Evolutionary conservation across 129 eudicot genomes (phyloP).

Genomic region (sunflower (Helianthus annuus)): DNA sequence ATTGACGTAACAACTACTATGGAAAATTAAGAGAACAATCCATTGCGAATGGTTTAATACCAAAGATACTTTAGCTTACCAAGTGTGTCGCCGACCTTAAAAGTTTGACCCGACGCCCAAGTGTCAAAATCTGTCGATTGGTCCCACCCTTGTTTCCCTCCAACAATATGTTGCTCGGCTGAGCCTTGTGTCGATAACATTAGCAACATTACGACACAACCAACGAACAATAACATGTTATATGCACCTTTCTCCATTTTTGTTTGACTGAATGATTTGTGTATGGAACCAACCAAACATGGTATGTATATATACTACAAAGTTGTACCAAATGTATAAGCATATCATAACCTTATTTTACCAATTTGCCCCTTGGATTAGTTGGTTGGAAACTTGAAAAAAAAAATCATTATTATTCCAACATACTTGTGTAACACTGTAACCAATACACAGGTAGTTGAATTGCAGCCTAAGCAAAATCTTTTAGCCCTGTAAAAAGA

Average conservation of each 20-base stretch:
- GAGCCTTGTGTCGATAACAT: slow-evolving; percentile 22
- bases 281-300: slow-evolving; percentile 25
- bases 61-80: slow-evolving; percentile 35
- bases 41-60: too few species aligned
- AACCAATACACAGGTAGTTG: neutral
- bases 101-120: slow-evolving; percentile 75
- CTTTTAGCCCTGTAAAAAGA: neutral
- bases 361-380: slow-evolving; percentile 32
- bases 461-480: neutral
- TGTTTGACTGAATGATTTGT: slow-evolving; percentile 14
- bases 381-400: neutral
- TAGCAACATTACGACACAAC: slow-evolving; percentile 22
- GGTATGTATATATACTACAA: slow-evolving; percentile 15
- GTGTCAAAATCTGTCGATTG: slow-evolving; percentile 63
- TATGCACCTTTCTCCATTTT: slow-evolving; percentile 39
- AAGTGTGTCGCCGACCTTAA: slow-evolving; percentile 75
- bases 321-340: slow-evolving; percentile 21
- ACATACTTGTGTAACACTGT: neutral
- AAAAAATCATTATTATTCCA: neutral
- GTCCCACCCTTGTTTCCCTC: slow-evolving; percentile 93
- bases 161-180: slow-evolving; percentile 59
- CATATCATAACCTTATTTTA: slow-evolving; percentile 20
- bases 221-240: slow-evolving; percentile 30
- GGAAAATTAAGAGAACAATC: too few species aligned
- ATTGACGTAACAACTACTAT: too few species aligned